Evolutionary conservation across 768 basidiomycete genomes (phyloP).

Genomic region (Punctularia strigosozonata): DNA sequence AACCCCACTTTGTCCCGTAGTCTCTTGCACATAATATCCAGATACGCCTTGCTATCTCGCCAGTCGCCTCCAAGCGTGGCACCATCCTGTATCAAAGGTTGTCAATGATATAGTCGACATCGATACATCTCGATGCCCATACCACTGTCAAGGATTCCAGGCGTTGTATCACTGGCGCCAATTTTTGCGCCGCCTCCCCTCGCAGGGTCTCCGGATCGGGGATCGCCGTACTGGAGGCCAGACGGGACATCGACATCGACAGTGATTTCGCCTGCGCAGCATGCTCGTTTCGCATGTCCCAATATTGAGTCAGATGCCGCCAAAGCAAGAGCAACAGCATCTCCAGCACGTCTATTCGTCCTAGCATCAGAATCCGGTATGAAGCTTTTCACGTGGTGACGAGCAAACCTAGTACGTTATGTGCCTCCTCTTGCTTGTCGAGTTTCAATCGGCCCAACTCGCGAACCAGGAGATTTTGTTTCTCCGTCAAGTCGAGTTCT

Average conservation of each 20-base stretch:
- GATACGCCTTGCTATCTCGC: conserved; percentile 55
- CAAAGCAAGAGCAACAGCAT: conserved; percentile 72
- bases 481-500: conserved; percentile 58
- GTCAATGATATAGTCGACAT: conserved; percentile 6
- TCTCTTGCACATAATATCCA: conserved; percentile 67
- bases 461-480: conserved; percentile 50
- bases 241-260: conserved; percentile 36
- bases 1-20: conserved; percentile 54
- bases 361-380: not conserved
- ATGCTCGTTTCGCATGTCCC: conserved; percentile 24
- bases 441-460: conserved; percentile 38
- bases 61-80: conserved; percentile 18
- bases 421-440: conserved; percentile 32
- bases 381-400: not conserved
- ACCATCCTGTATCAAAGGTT: conserved; percentile 9
- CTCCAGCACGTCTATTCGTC: conserved; percentile 48
- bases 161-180: conserved; percentile 43
- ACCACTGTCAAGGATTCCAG: conserved; percentile 43
- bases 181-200: conserved; percentile 38
- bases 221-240: conserved; percentile 41
- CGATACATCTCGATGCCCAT: no score
- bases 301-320: conserved; percentile 67
- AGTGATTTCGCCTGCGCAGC: conserved; percentile 31
- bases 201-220: conserved; percentile 49
- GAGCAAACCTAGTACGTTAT: conserved; percentile 32